Evolutionary conservation across 345 rosid genomes (phyloP).

Genomic region (Camelina neglecta): DNA sequence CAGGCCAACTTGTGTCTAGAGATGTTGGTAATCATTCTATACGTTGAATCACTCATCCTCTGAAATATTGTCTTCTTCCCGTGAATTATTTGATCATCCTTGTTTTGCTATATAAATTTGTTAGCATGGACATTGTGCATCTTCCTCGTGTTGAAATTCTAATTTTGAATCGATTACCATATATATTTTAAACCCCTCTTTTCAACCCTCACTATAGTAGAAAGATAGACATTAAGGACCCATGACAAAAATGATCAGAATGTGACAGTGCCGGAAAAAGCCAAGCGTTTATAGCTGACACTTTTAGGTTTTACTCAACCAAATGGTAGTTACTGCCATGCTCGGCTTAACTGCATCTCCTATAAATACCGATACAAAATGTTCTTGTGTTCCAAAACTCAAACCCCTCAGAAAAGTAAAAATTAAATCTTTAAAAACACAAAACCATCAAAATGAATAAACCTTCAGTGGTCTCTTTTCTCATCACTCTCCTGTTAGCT

Average conservation of each 20-base stretch:
- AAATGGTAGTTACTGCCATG: background rate
- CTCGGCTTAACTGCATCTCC: background rate
- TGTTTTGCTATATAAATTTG: too few species aligned
- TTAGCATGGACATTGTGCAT: too few species aligned
- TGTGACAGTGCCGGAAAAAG: too few species aligned
- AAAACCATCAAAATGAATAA: slow-evolving; percentile 5
- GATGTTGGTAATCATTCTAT: too few species aligned
- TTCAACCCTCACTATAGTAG: too few species aligned
- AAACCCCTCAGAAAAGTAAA: background rate
- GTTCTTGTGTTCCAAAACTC: background rate
- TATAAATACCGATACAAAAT: slow-evolving; percentile 5
- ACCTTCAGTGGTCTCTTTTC: background rate
- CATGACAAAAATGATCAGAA: too few species aligned
- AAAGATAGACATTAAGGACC: too few species aligned
- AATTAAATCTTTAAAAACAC: background rate
- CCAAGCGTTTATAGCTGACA: background rate
- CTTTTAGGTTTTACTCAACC: background rate
- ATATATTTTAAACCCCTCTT: background rate
- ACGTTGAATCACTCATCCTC: too few species aligned
- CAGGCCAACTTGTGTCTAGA: too few species aligned
- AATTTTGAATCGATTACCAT: background rate
- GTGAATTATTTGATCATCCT: too few species aligned
- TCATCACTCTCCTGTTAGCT: slow-evolving; percentile 4
- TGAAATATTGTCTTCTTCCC: too few species aligned
- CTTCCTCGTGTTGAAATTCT: too few species aligned